Evolutionary conservation across 1,139 yeast genomes (phyloP), one percentile per base, ranked within the genome.

Genomic region (Candida gigantensis): DNA sequence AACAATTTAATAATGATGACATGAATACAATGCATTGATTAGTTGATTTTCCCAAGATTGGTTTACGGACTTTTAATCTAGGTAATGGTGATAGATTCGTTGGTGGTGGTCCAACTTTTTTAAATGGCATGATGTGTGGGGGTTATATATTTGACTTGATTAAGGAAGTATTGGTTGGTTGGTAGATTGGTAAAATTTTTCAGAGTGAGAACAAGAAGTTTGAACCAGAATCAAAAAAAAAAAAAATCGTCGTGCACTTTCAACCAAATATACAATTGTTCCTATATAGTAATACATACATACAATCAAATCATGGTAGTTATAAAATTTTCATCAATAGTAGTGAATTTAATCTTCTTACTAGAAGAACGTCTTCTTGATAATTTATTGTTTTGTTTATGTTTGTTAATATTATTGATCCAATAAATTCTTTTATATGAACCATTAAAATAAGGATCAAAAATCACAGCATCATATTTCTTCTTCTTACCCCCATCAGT

Each of bases 1-100:
- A 90, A 63, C 97, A 90, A 69, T 85, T 87, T 51, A 90, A 71
- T 60, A 90, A 72, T 32, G 87, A 83, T 5, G 94, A 81, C 92
- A 90, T 85, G 46, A 84, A 68, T 39, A 86, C 88, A 44, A 81
- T 63, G 58, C 97, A 89, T 44, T 86, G 81, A 48, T 85, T 81
- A 60, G 64, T 79, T 62, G 68, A 70, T 57, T 76, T 79, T 46
- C 70, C 74, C 43, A 70, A 64, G 24, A 74, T 70, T 20, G 86
- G 81, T 46, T 78, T 79, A 58, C 84, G 82, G 42, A 84, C 87
- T 60, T 81, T 77, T 39, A 87, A 70, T 54, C 84, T 72, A 27
- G 89, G 90, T 46, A 87, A 72, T 18, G 90, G 88, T 15, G 95
- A 95, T 38, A 87, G 68, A 23, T 51, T 47, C 37, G 53, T 57